These are phyloP conservation scores for Mrakiaceae sp. DNA, from an alignment of 1,284 basidiomycete species.

Conservation along the genomic window DNA sequence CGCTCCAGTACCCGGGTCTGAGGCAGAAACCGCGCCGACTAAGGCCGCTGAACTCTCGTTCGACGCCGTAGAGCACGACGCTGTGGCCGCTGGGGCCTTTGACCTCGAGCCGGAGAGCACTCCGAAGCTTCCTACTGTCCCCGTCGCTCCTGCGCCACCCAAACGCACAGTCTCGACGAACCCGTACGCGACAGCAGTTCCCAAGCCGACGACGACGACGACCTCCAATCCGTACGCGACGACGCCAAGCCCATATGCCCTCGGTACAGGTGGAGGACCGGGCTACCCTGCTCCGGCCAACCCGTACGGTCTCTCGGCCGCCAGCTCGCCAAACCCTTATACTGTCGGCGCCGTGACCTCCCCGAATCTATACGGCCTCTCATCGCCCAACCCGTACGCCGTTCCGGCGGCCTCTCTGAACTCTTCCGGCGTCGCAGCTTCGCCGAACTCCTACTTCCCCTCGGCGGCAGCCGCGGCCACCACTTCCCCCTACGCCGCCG, in stretches of 20 bases:
- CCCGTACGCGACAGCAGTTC: conserved; percentile 11
- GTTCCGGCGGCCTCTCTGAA: neutral
- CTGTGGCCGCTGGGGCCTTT: neutral
- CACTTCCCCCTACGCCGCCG: neutral
- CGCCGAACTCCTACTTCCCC: conserved; percentile 3
- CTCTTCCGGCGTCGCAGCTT: neutral
- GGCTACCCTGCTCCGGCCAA: neutral
- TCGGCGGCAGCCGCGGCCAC: neutral
- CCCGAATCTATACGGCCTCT: conserved; percentile 1
- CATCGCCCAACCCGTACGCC: conserved; percentile 10
- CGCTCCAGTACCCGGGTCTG: neutral
- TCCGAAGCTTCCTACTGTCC: neutral
- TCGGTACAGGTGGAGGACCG: neutral
- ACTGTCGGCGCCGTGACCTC: too few species aligned
- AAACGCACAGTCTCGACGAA: neutral
- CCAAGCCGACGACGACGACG: neutral
- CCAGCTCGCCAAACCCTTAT: neutral
- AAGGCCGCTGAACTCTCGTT: neutral
- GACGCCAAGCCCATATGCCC: neutral
- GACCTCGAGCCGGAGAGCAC: neutral
- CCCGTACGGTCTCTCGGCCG: neutral
- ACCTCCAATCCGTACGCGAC: conserved; percentile 3
- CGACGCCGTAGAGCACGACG: neutral
- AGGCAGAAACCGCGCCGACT: neutral
- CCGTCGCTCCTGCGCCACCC: neutral